These are phyloP conservation scores for Rubia occidens DNA, from an alignment of 305 asterid species.

Conservation along the genomic window DNA sequence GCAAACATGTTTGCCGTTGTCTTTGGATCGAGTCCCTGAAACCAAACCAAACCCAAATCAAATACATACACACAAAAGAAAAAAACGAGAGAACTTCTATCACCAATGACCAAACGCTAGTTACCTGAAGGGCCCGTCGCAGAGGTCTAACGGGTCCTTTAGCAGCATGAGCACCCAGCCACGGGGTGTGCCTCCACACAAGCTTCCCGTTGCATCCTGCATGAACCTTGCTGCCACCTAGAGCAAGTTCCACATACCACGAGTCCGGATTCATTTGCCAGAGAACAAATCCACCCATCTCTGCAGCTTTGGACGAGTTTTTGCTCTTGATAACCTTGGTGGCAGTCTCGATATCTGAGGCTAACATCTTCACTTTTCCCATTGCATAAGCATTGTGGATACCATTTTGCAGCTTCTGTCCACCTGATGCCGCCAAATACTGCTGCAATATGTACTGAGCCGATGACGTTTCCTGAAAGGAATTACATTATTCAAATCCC, in stretches of 20 bases:
- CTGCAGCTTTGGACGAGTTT: conserved; percentile 59
- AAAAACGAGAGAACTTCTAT: background rate
- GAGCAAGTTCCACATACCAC: conserved; percentile 90
- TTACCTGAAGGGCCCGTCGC: conserved; percentile 89
- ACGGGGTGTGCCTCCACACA: conserved; percentile 92
- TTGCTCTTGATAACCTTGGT: conserved; percentile 68
- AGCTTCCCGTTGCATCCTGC: conserved; percentile 88
- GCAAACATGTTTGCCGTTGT: conserved; percentile 88
- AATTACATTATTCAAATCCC: background rate
- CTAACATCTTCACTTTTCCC: conserved; percentile 84
- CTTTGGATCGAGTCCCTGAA: conserved; percentile 79
- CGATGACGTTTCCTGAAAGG: conserved; percentile 70
- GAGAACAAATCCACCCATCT: conserved; percentile 74
- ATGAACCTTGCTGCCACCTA: conserved; percentile 81
- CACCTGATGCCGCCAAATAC: conserved; percentile 87
- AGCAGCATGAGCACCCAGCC: conserved; percentile 95
- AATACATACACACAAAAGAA: background rate
- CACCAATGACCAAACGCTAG: conserved; percentile 10
- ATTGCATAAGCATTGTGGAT: conserved; percentile 78
- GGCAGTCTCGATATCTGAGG: conserved; percentile 79
- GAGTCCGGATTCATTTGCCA: conserved; percentile 93
- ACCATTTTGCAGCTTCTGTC: conserved; percentile 65
- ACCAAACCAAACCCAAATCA: background rate
- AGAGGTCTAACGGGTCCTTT: conserved; percentile 87
- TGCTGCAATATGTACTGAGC: conserved; percentile 95